Conservation (phyloP, 2,329 filamentous ascomycete genomes). For the Lasiodiplodia theobromae region DNA sequence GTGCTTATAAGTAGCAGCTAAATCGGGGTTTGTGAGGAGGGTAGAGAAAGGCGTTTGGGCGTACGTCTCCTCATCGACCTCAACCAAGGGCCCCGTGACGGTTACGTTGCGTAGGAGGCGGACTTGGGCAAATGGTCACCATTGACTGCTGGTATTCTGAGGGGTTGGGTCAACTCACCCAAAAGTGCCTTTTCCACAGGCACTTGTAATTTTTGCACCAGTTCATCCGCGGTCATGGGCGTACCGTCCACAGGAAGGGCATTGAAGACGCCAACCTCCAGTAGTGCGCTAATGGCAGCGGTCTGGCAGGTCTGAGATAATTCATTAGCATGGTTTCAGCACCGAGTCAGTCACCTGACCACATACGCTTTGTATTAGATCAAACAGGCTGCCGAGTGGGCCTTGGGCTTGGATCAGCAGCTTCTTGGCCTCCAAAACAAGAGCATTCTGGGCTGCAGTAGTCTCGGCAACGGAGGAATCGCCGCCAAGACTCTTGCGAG, state of each 20-base stretch:
- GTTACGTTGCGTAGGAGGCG: conserved; percentile 25
- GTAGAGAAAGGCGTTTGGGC: conserved; percentile 24
- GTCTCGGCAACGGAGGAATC: conserved; percentile 1
- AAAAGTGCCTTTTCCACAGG: conserved; percentile 7
- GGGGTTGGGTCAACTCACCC: neutral
- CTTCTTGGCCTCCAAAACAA: conserved; percentile 11
- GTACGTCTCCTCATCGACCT: conserved; percentile 24
- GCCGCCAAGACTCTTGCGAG: conserved; percentile 6
- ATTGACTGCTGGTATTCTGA: neutral
- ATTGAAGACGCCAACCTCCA: conserved; percentile 27
- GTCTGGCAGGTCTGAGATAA: conserved; percentile 12
- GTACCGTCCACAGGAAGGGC: conserved; percentile 19
- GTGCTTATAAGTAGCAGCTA: conserved; percentile 21
- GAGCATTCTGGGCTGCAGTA: conserved; percentile 1
- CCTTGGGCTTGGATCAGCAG: conserved; percentile 15
- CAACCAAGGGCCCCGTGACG: conserved; percentile 5
- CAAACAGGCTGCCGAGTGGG: conserved; percentile 21
- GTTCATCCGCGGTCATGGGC: conserved; percentile 21
- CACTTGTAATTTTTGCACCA: conserved; percentile 6
- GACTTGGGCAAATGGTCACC: neutral
- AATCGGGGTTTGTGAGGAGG: conserved; percentile 16
- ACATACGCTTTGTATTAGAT: conserved; percentile 11
- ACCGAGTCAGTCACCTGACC: neutral
- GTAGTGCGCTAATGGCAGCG: conserved; percentile 14
- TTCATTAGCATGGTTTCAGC: neutral